Conservation (phyloP, 192 early-diverging fungal species). For the Phlyctochytrium planicorne region DNA sequence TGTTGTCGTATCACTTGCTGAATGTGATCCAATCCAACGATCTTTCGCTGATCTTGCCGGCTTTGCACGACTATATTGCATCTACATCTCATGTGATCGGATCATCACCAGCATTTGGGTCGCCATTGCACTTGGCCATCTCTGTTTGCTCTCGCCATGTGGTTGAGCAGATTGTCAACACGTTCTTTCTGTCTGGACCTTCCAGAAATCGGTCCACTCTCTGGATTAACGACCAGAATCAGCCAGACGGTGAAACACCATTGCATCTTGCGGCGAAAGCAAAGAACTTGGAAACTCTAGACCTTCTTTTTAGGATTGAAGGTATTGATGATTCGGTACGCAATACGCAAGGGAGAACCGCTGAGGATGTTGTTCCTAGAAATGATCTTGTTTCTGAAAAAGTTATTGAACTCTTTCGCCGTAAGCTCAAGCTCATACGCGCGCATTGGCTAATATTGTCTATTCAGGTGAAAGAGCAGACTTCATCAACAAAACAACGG, state of each 20-base stretch:
- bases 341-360: constrained; percentile 62
- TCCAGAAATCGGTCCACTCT: not conserved
- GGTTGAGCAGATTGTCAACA: constrained; percentile 21
- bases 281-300: constrained; percentile 64
- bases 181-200: constrained; percentile 11
- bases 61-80: not conserved
- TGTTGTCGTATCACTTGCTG: not conserved
- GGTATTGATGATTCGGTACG: constrained; percentile 67
- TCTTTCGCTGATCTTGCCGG: not conserved
- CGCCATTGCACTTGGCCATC: constrained; percentile 37
- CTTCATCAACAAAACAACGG: constrained; percentile 35
- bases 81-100: not conserved
- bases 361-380: constrained; percentile 53
- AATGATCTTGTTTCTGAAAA: constrained; percentile 12
- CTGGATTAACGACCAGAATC: constrained; percentile 40
- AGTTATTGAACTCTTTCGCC: constrained; percentile 15
- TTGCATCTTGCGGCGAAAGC: constrained; percentile 73
- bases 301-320: constrained; percentile 61
- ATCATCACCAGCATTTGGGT: constrained; percentile 28
- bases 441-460: constrained; percentile 4
- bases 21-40: not conserved
- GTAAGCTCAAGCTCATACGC: constrained; percentile 9
- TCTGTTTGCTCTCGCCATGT: constrained; percentile 28
- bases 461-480: constrained; percentile 30
- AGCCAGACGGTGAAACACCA: constrained; percentile 66